Conservation (phyloP, 148 eudicot genomes). For the Suaeda aralocaspica region DNA sequence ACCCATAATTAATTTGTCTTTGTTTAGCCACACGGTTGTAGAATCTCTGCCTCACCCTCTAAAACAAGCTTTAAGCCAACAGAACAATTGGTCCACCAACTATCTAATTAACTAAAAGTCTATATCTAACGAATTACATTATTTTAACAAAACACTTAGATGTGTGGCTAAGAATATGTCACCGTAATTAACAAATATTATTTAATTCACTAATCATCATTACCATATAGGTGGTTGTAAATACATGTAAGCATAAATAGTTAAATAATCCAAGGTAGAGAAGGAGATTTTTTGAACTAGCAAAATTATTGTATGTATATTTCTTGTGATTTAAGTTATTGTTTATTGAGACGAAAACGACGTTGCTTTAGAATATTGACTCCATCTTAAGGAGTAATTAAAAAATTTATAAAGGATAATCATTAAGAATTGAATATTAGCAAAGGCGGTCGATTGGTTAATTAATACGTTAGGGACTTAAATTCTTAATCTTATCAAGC, state of each 20-base stretch:
- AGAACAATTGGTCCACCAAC: conserved; percentile 16
- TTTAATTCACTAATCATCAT: conserved; percentile 4
- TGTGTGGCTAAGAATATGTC: conserved; percentile 24
- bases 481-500: conserved; percentile 27
- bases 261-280: not conserved
- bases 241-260: conserved; percentile 22
- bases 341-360: not conserved
- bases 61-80: conserved; percentile 3
- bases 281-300: not conserved
- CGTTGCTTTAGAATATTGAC: not conserved
- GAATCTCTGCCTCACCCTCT: conserved; percentile 11
- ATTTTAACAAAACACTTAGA: not conserved
- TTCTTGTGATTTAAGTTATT: no score
- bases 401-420: conserved; percentile 11
- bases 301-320: no score
- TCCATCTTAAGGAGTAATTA: not conserved
- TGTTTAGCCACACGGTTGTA: conserved; percentile 11
- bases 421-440: conserved; percentile 1
- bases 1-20: not conserved
- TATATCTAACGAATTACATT: not conserved
- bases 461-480: conserved; percentile 15
- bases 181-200: conserved; percentile 3
- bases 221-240: conserved; percentile 16
- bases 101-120: conserved; percentile 10
- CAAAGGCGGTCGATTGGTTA: conserved; percentile 20